These are phyloP conservation scores for Alnus rubra DNA, from an alignment of 306 rosid species.

Conservation along the genomic window DNA sequence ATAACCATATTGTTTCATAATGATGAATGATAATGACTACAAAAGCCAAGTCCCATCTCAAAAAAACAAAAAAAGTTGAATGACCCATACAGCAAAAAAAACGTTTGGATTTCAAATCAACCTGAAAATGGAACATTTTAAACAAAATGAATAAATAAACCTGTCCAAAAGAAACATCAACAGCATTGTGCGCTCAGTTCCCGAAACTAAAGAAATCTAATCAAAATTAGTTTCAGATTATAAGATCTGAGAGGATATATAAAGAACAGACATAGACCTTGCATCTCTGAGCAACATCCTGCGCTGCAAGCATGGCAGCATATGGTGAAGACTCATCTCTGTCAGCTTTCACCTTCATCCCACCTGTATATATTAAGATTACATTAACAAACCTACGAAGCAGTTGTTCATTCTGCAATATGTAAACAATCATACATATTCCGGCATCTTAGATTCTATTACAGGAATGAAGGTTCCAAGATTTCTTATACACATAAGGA, in stretches of 20 bases:
- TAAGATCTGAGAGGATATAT: neutral
- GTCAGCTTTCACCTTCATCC: constrained; percentile 91
- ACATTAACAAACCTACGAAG: neutral
- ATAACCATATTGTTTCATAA: neutral
- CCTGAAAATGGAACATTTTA: neutral
- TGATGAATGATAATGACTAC: neutral
- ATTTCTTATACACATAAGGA: neutral
- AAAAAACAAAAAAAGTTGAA: neutral
- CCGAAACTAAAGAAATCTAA: neutral
- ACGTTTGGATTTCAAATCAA: neutral
- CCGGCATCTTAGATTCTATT: neutral
- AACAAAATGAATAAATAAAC: neutral
- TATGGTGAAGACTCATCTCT: constrained; percentile 86
- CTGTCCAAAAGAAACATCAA: neutral
- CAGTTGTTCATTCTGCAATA: neutral
- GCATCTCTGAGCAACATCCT: constrained; percentile 83
- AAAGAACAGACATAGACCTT: constrained; percentile 40
- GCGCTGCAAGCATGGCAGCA: constrained; percentile 95
- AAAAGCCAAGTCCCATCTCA: neutral
- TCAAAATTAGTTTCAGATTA: neutral
- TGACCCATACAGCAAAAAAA: neutral
- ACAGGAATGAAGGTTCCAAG: neutral
- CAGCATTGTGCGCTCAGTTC: neutral
- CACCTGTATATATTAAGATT: constrained; percentile 42
- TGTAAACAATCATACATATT: neutral